Evolutionary conservation across 768 basidiomycete species (phyloP), one percentile per base, ranked within the genome.

Genomic region (Rubroboletus satanas): DNA sequence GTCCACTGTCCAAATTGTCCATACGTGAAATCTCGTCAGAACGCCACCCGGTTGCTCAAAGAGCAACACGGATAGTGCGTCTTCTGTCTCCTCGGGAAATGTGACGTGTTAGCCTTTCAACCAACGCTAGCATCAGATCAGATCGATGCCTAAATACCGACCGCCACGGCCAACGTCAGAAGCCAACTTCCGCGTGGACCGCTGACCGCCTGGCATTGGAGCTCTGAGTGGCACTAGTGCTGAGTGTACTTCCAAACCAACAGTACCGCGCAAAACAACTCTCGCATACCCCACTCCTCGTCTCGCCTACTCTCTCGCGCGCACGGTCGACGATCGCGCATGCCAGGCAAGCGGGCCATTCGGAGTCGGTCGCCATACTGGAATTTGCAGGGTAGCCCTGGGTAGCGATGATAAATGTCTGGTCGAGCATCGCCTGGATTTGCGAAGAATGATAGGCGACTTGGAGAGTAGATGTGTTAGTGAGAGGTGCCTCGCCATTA

Each of bases 251-350:
- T 15, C 57, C 64, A 33, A 47, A 15, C 71, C 68, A 73, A 42
- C 72, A 73, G 37, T 73, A 73, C n/a, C 71, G 52, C 43, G 26
- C 38, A 43, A 73, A 69, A 52, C 72, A 73, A 28, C 49, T 60
- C 49, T 45, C 53, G 51, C 72, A 73, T 21, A 73, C 57, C 12
- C 73, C 73, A 7, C 64, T 69, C 43, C 71, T 57, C 8, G 32
- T 18, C 33, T 60, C 61, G 3, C 70, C 61, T 41, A 53, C 59
- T 31, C 70, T 48, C 36, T 52, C 54, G 3, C 77, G 66, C 9
- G 74, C 75, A 18, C 79, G 74, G 45, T 83, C 82, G 28, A 79
- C 74, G 11, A 82, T 59, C 0, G 78, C 80, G 50, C 82, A 83
- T 5, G 79, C 78, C 18, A 83, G 61, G 49, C 80, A 81, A 23